Percentiles rank a stretch among this genome's conserved stretches.
Conservation (phyloP, 129 eudicot species). For the Flaveria brownii region DNA sequence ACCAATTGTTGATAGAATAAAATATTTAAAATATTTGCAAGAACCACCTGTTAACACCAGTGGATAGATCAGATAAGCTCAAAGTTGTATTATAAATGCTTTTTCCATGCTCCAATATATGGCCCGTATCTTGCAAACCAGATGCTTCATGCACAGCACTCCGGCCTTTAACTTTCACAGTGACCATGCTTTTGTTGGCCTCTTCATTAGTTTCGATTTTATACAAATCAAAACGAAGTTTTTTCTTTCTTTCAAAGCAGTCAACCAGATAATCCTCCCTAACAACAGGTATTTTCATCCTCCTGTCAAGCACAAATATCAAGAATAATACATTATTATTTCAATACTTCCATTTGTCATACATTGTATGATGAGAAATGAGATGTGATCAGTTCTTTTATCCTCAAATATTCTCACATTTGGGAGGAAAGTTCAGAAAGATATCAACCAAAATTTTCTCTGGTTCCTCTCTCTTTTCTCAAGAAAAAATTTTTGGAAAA, state of each 20-base stretch:
- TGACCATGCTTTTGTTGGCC: slow-evolving; percentile 46
- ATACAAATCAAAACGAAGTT: slow-evolving; percentile 83
- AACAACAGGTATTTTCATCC: slow-evolving; percentile 88
- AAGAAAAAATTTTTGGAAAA: too few species aligned
- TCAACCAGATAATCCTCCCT: slow-evolving; percentile 84
- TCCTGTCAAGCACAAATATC: slow-evolving; percentile 51
- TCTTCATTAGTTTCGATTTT: slow-evolving; percentile 67
- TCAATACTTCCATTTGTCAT: background rate
- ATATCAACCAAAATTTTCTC: too few species aligned
- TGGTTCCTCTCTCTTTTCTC: too few species aligned
- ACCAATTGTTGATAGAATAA: background rate
- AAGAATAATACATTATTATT: background rate
- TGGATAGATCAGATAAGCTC: slow-evolving; percentile 77
- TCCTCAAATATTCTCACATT: too few species aligned
- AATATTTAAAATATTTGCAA: background rate
- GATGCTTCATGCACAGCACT: slow-evolving; percentile 95
- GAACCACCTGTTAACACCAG: slow-evolving; percentile 86
- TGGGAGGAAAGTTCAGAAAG: too few species aligned
- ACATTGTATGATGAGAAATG: background rate
- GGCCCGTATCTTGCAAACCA: slow-evolving; percentile 95
- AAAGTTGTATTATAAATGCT: slow-evolving; percentile 89
- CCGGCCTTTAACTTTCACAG: slow-evolving; percentile 92
- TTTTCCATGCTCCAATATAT: slow-evolving; percentile 81
- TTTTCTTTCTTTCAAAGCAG: slow-evolving; percentile 68
- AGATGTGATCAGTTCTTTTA: background rate